Percentiles rank a stretch among this genome's conserved stretches.
phyloP scores from a whole-genome alignment of 202 grass and related monocot genomes.

The Elaeis oleifera region DNA sequence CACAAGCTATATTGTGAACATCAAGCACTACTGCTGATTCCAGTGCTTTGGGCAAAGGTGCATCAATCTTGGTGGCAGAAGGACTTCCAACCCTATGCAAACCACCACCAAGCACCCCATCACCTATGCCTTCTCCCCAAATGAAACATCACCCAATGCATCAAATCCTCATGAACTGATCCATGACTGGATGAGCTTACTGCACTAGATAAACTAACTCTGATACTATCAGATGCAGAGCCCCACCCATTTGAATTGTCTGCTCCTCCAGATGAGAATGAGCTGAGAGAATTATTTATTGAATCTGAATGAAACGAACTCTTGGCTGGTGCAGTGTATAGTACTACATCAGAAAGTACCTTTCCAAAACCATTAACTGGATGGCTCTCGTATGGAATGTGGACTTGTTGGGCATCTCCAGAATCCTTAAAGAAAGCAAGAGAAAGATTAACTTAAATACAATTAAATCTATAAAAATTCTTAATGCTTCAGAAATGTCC shows the following conservation, averaged over 20 bases:
- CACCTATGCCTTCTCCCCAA: slow-evolving; percentile 52
- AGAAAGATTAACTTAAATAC: background rate
- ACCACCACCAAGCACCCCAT: slow-evolving; percentile 26
- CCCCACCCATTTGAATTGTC: slow-evolving; percentile 36
- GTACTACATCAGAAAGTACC: slow-evolving; percentile 53
- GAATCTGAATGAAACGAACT: slow-evolving; percentile 32
- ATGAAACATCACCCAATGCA: slow-evolving; percentile 55
- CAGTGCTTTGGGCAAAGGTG: slow-evolving; percentile 46
- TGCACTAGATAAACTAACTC: slow-evolving; percentile 66
- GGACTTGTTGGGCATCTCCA: slow-evolving; percentile 14
- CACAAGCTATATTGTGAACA: slow-evolving; percentile 60
- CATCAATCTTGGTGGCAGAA: slow-evolving; percentile 30
- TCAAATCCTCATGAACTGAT: slow-evolving; percentile 68
- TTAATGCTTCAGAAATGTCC: slow-evolving; percentile 9
- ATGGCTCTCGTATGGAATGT: slow-evolving; percentile 20
- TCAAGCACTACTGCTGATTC: slow-evolving; percentile 54
- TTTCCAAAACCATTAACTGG: slow-evolving; percentile 34
- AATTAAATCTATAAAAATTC: background rate
- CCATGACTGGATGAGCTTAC: slow-evolving; percentile 64
- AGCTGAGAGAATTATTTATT: slow-evolving; percentile 33
- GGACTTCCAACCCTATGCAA: slow-evolving; percentile 21
- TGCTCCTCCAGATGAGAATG: slow-evolving; percentile 34
- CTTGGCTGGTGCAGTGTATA: slow-evolving; percentile 36
- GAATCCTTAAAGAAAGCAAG: slow-evolving; percentile 24
- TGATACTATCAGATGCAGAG: slow-evolving; percentile 39